Base-by-base conservation (phyloP, 2,329 filamentous ascomycete species). In the Ceratocystis eucalypticola region DNA sequence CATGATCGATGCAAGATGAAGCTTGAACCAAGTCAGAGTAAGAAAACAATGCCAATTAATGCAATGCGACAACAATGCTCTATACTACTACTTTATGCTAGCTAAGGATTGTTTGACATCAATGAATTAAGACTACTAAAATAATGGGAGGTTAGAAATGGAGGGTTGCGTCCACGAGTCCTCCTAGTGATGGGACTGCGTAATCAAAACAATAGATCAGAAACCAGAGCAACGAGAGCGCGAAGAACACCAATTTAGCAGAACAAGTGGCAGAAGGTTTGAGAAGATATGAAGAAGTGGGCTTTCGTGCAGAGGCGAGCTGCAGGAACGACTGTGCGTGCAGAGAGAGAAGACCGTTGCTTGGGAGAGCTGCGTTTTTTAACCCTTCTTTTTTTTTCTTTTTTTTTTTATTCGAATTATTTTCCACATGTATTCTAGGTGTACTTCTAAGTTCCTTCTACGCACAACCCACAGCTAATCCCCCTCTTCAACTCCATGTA, bases 311-410 rank as follows among this genome's bases (percentile, higher is more conserved):
- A 65, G 64, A 65, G 41, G 25, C 64, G 64, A 65, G 50, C 53
- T 65, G 64, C 64, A 65, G 64, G 64, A 65, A 65, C 64, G 22
- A 55, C 50, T 48, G 46, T 50, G 37, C 41, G 20, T 30, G 63
- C 41, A 37, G 28, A n/a, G 28, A n/a, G 28, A 22, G 48, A 12
- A 25, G 48, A 25, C 20, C 20, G 17, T n/a, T 48, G 46, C 17
- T n/a, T 48, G 48, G 46, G 46, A 22, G 45, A 20, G 46, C 7
- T 7, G 48, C 12, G 8, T 53, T 28, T 5, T 50, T 53, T n/a
- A 10, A 8, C 3, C 2, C 2, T 53, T 53, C 15, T 15, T 53
- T 53, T 0, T 50, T 8, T 6, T 50, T 5, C 12, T 22, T 25
- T 50, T 50, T 12, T 25, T 22, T 20, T 50, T 50, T 12, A 8